These are phyloP conservation scores for Eucalyptus rudis DNA, from an alignment of 345 rosid species.

Conservation along the genomic window DNA sequence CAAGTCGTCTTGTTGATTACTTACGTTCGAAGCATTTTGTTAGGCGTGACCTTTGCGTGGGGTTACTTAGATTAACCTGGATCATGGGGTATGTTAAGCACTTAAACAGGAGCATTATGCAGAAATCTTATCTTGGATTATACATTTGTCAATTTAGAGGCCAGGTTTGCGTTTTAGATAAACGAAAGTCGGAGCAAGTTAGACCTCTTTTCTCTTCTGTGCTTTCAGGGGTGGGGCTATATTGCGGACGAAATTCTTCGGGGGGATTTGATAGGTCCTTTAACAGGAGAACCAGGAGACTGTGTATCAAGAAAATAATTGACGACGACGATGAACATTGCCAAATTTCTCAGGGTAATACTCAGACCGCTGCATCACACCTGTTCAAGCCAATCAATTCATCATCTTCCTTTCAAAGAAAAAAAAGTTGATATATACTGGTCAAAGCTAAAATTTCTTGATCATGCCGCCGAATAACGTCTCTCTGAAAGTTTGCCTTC, in stretches of 20 bases:
- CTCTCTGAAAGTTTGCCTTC: background rate
- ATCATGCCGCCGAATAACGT: background rate
- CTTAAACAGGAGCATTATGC: background rate
- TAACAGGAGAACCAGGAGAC: background rate
- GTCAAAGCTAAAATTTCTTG: background rate
- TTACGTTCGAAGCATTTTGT: background rate
- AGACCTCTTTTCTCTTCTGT: background rate
- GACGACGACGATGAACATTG: background rate
- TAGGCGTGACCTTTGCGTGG: background rate
- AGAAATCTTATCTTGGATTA: background rate
- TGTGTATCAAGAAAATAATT: background rate
- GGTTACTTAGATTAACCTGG: background rate
- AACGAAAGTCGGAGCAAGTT: background rate
- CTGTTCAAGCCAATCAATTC: background rate
- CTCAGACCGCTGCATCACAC: background rate
- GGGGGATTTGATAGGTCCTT: background rate
- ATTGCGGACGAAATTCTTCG: background rate
- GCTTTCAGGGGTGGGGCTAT: background rate
- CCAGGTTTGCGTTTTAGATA: background rate
- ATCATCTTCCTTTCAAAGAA: background rate
- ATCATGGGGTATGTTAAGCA: background rate
- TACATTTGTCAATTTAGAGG: background rate
- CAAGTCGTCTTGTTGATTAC: background rate
- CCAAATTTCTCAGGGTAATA: background rate
- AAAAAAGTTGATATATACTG: background rate